A percentile compares a stretch with the other conserved stretches of the same genome.
These are phyloP conservation scores for Xylariales sp. DNA, from an alignment of 2,329 filamentous ascomycete species.

Conservation along the genomic window DNA sequence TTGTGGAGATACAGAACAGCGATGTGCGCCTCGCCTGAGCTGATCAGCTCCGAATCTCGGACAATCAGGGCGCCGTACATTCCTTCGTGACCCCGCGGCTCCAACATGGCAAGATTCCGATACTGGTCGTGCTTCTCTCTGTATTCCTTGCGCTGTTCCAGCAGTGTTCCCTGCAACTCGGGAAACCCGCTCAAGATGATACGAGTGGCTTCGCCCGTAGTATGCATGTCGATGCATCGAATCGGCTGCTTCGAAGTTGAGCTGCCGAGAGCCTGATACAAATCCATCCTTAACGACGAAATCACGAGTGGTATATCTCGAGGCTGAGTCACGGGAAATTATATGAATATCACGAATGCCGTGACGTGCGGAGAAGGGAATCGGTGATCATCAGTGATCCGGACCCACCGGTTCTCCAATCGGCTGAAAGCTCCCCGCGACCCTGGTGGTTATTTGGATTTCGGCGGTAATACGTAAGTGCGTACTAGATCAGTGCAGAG, in stretches of 20 bases:
- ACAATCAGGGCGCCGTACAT: neutral
- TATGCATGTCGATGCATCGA: slow-evolving; percentile 2
- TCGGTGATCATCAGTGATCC: too few relatives aligned
- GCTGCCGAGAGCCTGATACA: neutral
- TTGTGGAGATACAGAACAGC: slow-evolving; percentile 2
- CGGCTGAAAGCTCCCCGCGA: too few relatives aligned
- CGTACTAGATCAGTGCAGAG: too few relatives aligned
- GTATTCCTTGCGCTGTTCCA: neutral
- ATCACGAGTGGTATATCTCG: too few relatives aligned
- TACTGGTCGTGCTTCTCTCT: neutral
- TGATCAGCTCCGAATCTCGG: neutral
- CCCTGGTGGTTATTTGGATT: too few relatives aligned
- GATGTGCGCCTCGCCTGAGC: neutral
- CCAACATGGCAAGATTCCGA: neutral
- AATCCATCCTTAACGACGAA: too few relatives aligned
- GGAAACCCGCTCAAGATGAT: slow-evolving; percentile 1
- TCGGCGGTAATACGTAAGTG: too few relatives aligned
- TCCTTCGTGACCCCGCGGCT: slow-evolving; percentile 1
- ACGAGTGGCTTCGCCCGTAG: slow-evolving; percentile 1
- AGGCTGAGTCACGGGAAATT: too few relatives aligned
- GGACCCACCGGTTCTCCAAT: too few relatives aligned
- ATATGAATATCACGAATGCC: too few relatives aligned
- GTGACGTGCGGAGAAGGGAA: too few relatives aligned
- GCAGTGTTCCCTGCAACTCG: neutral
- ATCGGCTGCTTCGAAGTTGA: neutral